Base-by-base conservation (phyloP, 148 eudicot genomes). In the Amaranthus hypochondriacus region DNA sequence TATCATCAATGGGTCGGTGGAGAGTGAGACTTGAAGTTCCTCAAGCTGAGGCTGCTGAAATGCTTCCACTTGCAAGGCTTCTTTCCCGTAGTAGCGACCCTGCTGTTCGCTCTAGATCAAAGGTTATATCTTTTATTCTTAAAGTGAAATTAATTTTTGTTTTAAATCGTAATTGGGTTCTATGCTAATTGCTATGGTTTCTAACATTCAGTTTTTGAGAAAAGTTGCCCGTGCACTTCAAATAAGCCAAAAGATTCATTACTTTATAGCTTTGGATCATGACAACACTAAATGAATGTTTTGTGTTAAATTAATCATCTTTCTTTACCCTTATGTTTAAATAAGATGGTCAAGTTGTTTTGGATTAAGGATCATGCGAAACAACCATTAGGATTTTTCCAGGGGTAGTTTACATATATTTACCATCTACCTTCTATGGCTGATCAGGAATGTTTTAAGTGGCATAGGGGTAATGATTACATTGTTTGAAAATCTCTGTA, bases 51-150 rank as follows among this genome's bases (percentile, higher is more conserved):
- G 92, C 91, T 86, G 90, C 97, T 66, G 98, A 95, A 87, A 95
- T 95, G 98, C 97, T 95, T 85, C 98, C 98, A 55, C 96, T 95
- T 80, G 98, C 98, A 47, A 92, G 98, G 79, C 97, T 95, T 74
- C 92, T 95, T 79, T 95, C 98, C 66, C 88, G 97, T 78, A 95
- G 93, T 80, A 87, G 96, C 65, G 98, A 95, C 79, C 98, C 98
- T 70, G 97, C 96, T 73, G 96, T 90, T 78, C 97, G 84, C 74
- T 91, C 93, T 69, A 87, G 98, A 84, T 89, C 98, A 56, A 95
- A 95, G 98, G 98, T 94, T 65, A 58, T 70, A 66, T 75, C 71
- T 51, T 70, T 64, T 59, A 51, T 62, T 48, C 12, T 28, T 48
- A 70, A 10, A 11, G 56, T 55, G 50, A 42, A 63, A 53, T 10